These are phyloP conservation scores for Hypoxylon cercidicola DNA, from an alignment of 495 filamentous ascomycete genomes.

Conservation along the genomic window DNA sequence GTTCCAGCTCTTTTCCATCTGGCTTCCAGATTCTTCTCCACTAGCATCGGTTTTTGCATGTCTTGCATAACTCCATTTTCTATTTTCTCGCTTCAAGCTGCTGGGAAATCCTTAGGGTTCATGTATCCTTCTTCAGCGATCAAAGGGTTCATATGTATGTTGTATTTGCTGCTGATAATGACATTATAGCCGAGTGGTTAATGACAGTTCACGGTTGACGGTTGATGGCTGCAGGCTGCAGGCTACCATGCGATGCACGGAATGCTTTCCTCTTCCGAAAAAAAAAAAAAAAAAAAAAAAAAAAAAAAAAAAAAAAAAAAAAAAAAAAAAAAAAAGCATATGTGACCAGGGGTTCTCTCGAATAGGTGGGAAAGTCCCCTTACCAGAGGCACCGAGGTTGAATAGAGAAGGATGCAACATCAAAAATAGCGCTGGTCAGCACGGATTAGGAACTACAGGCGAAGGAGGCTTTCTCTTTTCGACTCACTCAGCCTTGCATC, in stretches of 20 bases:
- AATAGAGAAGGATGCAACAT: slow-evolving; percentile 13
- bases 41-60: slow-evolving; percentile 18
- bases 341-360: slow-evolving; percentile 9
- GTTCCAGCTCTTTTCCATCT: slow-evolving; percentile 31
- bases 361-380: slow-evolving; percentile 19
- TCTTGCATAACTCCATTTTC: slow-evolving; percentile 26
- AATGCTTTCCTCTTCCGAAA: slow-evolving; percentile 17
- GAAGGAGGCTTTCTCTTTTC: slow-evolving; percentile 15
- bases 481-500: slow-evolving; percentile 42
- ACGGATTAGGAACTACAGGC: slow-evolving; percentile 31
- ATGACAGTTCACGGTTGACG: slow-evolving; percentile 2
- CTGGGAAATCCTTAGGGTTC: neutral
- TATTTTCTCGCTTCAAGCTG: slow-evolving; percentile 7
- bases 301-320: slow-evolving; percentile 22
- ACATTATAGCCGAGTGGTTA: neutral
- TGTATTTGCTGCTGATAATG: slow-evolving; percentile 1
- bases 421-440: slow-evolving; percentile 10
- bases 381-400: slow-evolving; percentile 17
- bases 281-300: slow-evolving; percentile 5
- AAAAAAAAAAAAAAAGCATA: slow-evolving; percentile 25
- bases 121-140: neutral
- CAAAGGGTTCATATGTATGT: slow-evolving; percentile 7
- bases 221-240: slow-evolving; percentile 8
- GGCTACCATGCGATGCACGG: slow-evolving; percentile 17
- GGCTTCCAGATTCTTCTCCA: slow-evolving; percentile 34